Base-by-base conservation (phyloP, 1,284 basidiomycete genomes). In the Moniliophthora roreri region DNA sequence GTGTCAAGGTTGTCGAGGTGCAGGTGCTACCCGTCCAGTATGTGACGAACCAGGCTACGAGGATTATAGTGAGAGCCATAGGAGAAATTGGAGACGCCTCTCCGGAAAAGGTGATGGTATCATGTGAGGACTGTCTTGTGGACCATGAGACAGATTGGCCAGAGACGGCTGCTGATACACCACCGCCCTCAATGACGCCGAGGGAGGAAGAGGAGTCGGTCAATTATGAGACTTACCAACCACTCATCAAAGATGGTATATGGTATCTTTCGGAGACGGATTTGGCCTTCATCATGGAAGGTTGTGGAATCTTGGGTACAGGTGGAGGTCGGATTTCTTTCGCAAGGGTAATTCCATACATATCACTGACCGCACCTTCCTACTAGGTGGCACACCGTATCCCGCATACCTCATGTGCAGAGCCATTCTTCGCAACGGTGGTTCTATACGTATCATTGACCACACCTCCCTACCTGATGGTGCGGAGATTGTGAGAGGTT, bases 1-100 rank as follows among this genome's bases (percentile, higher is more conserved):
- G 55, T 40, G 69, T 73, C 7, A 66, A 69, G 46, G 67, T 84
- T n/a, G 76, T 78, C 1, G 80, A 82, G 54, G 72, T 77, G 8
- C 71, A 66, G 38, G 57, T 66, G 16, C 61, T 77, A 21, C 75
- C 75, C 6, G 67, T 75, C 11, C 73, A 78, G 71, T 81, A 80
- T 60, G 76, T 80, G 21, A 77, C 76, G 0, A 80, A 79, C 57
- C 73, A 78, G 56, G 75, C 78, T 0, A 77, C 77, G 1, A 67
- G 78, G 8, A 71, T 80, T 38, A 74, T 79, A 49, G 74, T 79
- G 16, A 70, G 73, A 42, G 78, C 76, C 8, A 73, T 77, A 3
- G 78, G 79, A 6, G 77, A 80, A 58, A 24, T 66, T 66, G 20
- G 59, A 53, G 32, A 52, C 49, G 21, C 38, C 3, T 11, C 32